phyloP scores from a whole-genome alignment of 2,329 filamentous ascomycete genomes.

The Penicillium sp. region DNA sequence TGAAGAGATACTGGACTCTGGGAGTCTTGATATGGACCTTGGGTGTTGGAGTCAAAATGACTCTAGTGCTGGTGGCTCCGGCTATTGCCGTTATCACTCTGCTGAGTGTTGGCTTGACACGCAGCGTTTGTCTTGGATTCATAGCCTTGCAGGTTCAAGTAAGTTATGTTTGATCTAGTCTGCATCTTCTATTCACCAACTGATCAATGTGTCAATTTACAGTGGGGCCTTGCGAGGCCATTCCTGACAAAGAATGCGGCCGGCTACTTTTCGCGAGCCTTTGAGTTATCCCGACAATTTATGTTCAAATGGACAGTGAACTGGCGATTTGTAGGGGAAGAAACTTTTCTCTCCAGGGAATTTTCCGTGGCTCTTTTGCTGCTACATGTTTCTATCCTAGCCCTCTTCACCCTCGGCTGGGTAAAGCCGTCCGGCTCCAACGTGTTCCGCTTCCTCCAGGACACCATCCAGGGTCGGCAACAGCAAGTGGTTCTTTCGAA shows the following conservation, averaged over 20 bases:
- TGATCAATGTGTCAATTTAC: slow-evolving; percentile 2
- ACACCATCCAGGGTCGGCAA: slow-evolving; percentile 53
- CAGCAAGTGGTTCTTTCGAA: slow-evolving; percentile 64
- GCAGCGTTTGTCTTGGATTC: slow-evolving; percentile 66
- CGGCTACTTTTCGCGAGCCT: slow-evolving; percentile 79
- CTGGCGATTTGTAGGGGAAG: slow-evolving; percentile 92
- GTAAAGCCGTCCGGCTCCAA: slow-evolving; percentile 65
- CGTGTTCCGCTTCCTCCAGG: slow-evolving; percentile 55
- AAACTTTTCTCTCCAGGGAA: slow-evolving; percentile 68
- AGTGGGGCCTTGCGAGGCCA: slow-evolving; percentile 61
- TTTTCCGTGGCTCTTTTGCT: slow-evolving; percentile 70
- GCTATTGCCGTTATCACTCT: slow-evolving; percentile 76
- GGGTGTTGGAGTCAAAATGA: slow-evolving; percentile 95
- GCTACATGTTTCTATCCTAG: slow-evolving; percentile 65
- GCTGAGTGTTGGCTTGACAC: slow-evolving; percentile 66
- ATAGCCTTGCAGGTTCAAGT: slow-evolving; percentile 80
- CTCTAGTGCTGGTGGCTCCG: slow-evolving; percentile 76
- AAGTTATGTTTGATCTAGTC: background rate
- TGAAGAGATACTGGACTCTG: slow-evolving; percentile 70
- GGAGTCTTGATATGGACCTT: slow-evolving; percentile 73
- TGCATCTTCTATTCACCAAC: background rate
- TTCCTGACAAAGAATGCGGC: slow-evolving; percentile 64
- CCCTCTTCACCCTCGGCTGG: slow-evolving; percentile 70
- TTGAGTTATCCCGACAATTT: slow-evolving; percentile 88
- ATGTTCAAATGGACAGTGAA: slow-evolving; percentile 99